Evolutionary conservation across 352 stramenopile genomes (phyloP), one percentile per base, ranked within the genome.

Genomic region (Phytophthora chlamydospora): DNA sequence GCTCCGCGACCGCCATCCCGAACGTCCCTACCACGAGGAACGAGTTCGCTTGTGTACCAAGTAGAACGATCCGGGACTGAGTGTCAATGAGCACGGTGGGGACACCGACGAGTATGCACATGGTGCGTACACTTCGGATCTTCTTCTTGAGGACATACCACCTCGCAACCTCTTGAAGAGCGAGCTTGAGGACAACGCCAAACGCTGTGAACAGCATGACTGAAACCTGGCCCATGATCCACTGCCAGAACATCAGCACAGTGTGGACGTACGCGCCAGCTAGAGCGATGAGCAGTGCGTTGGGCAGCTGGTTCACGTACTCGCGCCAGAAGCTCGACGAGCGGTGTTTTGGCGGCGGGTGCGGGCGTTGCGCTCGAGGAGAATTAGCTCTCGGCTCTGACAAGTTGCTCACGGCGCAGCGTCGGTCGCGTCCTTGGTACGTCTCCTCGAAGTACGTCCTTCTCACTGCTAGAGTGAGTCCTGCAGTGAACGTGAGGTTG

Each of bases 21-120:
- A 73, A 48, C 1, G 62, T 66, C 17, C 66, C 57, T 0, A 17
- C 13, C 5, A 71, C 38, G 8, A 71, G 43, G 33, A 61, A 44
- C 2, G 40, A 36, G 13, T 59, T 62, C 1, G 45, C 68, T 14
- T 77, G 63, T 0, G 62, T 64, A 2, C 66, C 59, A 21, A 79
- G 64, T 13, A 85, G 19, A 29, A 76, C 43, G 7, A 84, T 66
- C 12, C 75, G 75, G 19, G 73, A 62, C 31, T 84, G 75, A 3
- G 73, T 85, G 16, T 85, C 73, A 34, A 82, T 73, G 4, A 85
- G 50, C 4, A 84, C 70, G 3, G 72, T 77, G 6, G 71, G 72
- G 9, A 84, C 33, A 0, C 68, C 71, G 2, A 85, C 71, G 4
- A 70, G 53, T 1, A 84, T 29, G 13, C 67, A 78, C 56, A 84